Evolutionary conservation across 345 rosid species (phyloP), one percentile per base, ranked within the genome.

Genomic region (Murraya paniculata): DNA sequence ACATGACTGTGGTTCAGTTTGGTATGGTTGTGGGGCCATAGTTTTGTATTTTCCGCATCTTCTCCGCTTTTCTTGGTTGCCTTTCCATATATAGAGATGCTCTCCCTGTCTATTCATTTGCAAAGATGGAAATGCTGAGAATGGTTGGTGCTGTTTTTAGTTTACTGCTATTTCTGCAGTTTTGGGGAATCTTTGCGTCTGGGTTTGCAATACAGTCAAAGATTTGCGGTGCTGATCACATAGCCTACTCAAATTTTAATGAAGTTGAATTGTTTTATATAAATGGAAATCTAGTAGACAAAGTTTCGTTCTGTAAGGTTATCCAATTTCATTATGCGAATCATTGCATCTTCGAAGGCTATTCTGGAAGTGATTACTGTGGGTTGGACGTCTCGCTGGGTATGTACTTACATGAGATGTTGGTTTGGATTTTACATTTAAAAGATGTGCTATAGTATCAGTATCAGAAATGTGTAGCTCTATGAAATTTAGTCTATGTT

Each of bases 251-350:
- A 58, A 84, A 80, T 80, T 77, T 73, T 74, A 50, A 79, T 33
- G 90, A 85, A 70, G 56, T 70, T 62, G 86, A 83, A 62, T 67
- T 84, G 77, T 84, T 89, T 84, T 89, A 83, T 62, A 78, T 95
- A 50, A 90, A 95, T 53, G 95, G 95, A 28, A 84, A 83, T 78
- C 75, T 70, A 3, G 97, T 87, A 27, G 89, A 84, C 35, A 85
- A 75, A 84, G 66, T 48, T 79, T 67, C 75, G 13, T 91, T 92
- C 83, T 96, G 97, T 77, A 74, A 87, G 75, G 87, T 87, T 68
- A 76, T 93, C n/a, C 83, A 64, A 73, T 82, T 78, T 81, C 86
- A 89, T 79, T 57, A 81, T 64, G 82, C 80, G 71, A 83, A 85
- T 82, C 83, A 77, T 45, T 92, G 96, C 77, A 67, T 80, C 73